Percentiles rank a stretch among this genome's conserved stretches.
Evolutionary conservation across 371 early-diverging fungal genomes (phyloP).

Genomic region (Blastocladiella emersonii): DNA sequence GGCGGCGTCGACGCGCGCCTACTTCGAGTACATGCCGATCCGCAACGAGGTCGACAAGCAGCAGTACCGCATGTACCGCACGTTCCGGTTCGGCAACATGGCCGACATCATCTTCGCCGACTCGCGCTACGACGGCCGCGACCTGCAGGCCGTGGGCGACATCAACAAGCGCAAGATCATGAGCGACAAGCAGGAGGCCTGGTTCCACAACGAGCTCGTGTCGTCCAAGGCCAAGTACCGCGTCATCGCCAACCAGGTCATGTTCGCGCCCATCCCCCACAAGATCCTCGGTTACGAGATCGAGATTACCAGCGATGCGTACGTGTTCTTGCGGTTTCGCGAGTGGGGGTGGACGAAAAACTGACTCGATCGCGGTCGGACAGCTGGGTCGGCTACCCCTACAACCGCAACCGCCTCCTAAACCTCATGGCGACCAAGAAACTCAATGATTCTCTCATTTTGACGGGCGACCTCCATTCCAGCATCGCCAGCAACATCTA

Average conservation of each 20-base stretch:
- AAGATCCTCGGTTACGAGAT: background rate
- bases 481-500: background rate
- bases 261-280: conserved; percentile 9
- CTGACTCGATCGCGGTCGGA: no score
- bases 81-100: conserved; percentile 19
- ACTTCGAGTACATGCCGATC: background rate
- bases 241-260: conserved; percentile 10
- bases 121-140: conserved; percentile 19
- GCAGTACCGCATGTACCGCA: conserved; percentile 15
- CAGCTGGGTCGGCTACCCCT: background rate
- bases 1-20: background rate
- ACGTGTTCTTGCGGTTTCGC: no score
- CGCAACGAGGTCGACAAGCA: background rate
- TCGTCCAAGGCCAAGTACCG: conserved; percentile 16
- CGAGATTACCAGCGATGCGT: background rate
- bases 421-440: background rate
- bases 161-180: conserved; percentile 9
- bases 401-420: background rate
- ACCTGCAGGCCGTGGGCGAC: conserved; percentile 6
- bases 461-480: conserved; percentile 1
- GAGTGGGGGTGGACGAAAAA: no score
- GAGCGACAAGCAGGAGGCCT: conserved; percentile 18
- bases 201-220: conserved; percentile 15
- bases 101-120: conserved; percentile 22
- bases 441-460: background rate